Evolutionary conservation across 108 stramenopile species (phyloP).

Genomic region (Discostella pseudostelligera): DNA sequence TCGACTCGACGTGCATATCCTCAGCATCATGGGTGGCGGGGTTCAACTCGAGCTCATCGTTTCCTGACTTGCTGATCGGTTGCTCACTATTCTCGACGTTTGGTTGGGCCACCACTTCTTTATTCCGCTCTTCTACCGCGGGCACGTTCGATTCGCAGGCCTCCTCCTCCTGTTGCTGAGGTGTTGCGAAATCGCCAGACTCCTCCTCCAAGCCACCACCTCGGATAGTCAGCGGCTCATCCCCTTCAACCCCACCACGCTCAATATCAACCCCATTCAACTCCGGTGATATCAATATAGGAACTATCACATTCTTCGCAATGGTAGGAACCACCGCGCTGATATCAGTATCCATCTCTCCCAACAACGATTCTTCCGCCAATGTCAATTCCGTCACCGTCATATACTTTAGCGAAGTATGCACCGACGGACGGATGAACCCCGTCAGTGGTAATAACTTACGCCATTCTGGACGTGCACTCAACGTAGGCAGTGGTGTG

Average conservation of each 20-base stretch:
- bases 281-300: slow-evolving; percentile 5
- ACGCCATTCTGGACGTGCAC: slow-evolving; percentile 15
- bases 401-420: slow-evolving; percentile 7
- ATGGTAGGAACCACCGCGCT: neutral
- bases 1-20: neutral
- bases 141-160: neutral
- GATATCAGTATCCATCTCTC: neutral
- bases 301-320: slow-evolving; percentile 3
- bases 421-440: slow-evolving; percentile 15
- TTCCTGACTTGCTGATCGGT: neutral
- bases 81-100: too few species aligned
- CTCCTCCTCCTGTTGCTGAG: slow-evolving; percentile 6
- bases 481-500: slow-evolving; percentile 4
- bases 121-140: neutral
- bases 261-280: neutral
- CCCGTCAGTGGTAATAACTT: slow-evolving; percentile 13
- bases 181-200: neutral
- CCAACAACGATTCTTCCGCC: neutral
- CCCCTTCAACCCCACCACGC: neutral
- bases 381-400: slow-evolving; percentile 21
- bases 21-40: neutral
- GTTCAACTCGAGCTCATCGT: neutral
- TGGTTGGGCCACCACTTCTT: neutral
- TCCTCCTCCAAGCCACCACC: slow-evolving; percentile 11
- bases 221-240: slow-evolving; percentile 6